Base-by-base conservation (phyloP, 2,329 filamentous ascomycete genomes). In the Pezicula carpinea region DNA sequence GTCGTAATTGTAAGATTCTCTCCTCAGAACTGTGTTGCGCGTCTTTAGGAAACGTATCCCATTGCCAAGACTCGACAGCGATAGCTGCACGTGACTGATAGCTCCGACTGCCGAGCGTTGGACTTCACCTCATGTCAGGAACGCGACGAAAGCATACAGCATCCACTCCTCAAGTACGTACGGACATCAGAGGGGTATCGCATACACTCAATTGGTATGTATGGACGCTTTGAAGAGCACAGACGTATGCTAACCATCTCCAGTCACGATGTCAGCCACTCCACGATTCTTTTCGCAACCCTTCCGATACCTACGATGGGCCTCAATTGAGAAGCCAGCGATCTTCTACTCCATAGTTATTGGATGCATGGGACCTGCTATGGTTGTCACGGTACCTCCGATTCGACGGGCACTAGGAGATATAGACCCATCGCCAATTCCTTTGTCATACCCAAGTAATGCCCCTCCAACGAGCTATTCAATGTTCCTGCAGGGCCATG, bases 361-460 rank as follows among this genome's bases (percentile, higher is more conserved):
- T 56, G 92, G 88, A 58, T 73, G 69, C 54, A 61, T 81, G 46
- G 90, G 90, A 10, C 93, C 92, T 31, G 68, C 87, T 48, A 71
- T 80, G 48, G 72, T 95, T 53, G 67, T 85, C 50, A 74, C 78
- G 47, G 84, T 89, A 1, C 90, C 91, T 36, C 86, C 89, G 40
- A 73, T 95, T 58, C 76, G 91, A 66, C 71, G 74, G 53, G 75
- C 72, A 54, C 68, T 95, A 48, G 91, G 91, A 59, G 89, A 96
- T 65, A 71, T 82, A 58, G 78, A 83, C 59, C 79, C 85, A 53
- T 72, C 80, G 54, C 79, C 75, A 48, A 83, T 97, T 55, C 93
- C 93, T 26, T 72, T 91, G 68, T 95, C 90, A 65, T 99, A 97
- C 75, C 93, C 93, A 51, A 80, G 92, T 97, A 80, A 89, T 79